phyloP scores from a whole-genome alignment of 306 rosid genomes.

The Boehmeria nivea region DNA sequence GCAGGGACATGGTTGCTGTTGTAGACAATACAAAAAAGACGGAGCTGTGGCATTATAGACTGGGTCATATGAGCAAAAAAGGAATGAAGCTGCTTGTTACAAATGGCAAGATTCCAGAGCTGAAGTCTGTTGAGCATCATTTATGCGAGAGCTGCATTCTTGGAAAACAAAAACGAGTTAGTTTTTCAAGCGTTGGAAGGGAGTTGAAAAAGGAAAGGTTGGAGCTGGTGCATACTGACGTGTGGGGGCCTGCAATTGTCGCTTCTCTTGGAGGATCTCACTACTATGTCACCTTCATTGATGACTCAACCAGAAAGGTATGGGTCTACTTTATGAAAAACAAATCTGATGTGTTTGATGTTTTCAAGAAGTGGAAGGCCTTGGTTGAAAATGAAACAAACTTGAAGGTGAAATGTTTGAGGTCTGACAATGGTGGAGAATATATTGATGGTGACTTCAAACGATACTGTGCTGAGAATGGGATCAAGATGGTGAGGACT shows the following conservation, averaged over 20 bases:
- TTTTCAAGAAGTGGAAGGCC: background rate
- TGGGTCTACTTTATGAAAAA: background rate
- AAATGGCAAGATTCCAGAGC: background rate
- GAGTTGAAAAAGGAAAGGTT: background rate
- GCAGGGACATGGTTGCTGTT: no score
- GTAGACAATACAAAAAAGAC: no score
- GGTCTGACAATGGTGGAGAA: no score
- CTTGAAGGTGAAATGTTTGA: no score
- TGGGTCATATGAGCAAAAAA: conserved; percentile 1
- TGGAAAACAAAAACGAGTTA: background rate
- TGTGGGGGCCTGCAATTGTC: background rate
- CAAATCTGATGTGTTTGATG: background rate
- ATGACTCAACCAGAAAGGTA: conserved; percentile 1
- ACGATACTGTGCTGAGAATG: no score
- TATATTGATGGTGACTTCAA: no score
- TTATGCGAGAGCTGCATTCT: background rate
- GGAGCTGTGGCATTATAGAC: no score
- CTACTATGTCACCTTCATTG: conserved; percentile 3
- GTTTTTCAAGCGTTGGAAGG: background rate
- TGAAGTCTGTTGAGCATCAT: background rate
- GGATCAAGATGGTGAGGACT: no score
- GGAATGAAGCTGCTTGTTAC: background rate
- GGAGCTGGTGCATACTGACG: background rate
- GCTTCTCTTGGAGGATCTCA: conserved; percentile 1
- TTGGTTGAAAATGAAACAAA: no score